phyloP scores from a whole-genome alignment of 2,329 filamentous ascomycete genomes.

The Phialemoniopsis sp. region DNA sequence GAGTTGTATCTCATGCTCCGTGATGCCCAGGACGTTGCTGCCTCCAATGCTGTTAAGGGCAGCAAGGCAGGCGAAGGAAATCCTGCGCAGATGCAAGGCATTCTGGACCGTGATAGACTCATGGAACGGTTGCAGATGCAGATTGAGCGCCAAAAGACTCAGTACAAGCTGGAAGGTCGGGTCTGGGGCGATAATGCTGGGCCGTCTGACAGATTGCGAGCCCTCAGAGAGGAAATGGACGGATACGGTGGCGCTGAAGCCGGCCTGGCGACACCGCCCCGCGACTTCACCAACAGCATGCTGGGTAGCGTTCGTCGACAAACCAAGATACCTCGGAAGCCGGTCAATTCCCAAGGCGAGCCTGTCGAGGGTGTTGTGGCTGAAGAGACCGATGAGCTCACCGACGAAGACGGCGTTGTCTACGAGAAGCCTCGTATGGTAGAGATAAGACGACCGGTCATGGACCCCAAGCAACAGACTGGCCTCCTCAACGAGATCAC shows the following conservation, averaged over 20 bases:
- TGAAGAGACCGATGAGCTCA: conserved; percentile 14
- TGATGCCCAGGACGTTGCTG: conserved; percentile 93
- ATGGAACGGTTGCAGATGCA: conserved; percentile 95
- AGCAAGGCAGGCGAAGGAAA: conserved; percentile 49
- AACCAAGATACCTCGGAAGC: conserved; percentile 52
- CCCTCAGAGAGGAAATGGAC: conserved; percentile 94
- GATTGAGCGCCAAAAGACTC: conserved; percentile 93
- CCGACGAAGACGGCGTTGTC: conserved; percentile 52
- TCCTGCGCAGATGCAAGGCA: conserved; percentile 79
- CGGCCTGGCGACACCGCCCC: conserved; percentile 46
- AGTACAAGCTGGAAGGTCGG: conserved; percentile 93
- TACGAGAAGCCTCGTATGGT: conserved; percentile 79
- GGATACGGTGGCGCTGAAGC: conserved; percentile 38
- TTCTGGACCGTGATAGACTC: conserved; percentile 85
- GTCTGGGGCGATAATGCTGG: conserved; percentile 79
- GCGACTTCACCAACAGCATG: conserved; percentile 67
- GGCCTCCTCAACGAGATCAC: conserved; percentile 68
- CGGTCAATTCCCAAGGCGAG: conserved; percentile 31
- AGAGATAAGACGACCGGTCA: conserved; percentile 68
- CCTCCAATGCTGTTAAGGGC: conserved; percentile 68
- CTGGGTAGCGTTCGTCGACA: conserved; percentile 68
- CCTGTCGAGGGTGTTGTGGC: conserved; percentile 19
- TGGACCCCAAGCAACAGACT: conserved; percentile 60
- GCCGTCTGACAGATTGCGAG: conserved; percentile 87
- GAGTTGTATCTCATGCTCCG: conserved; percentile 98